Evolutionary conservation across 495 filamentous ascomycete genomes (phyloP).

Genomic region (Cercophora sp.): DNA sequence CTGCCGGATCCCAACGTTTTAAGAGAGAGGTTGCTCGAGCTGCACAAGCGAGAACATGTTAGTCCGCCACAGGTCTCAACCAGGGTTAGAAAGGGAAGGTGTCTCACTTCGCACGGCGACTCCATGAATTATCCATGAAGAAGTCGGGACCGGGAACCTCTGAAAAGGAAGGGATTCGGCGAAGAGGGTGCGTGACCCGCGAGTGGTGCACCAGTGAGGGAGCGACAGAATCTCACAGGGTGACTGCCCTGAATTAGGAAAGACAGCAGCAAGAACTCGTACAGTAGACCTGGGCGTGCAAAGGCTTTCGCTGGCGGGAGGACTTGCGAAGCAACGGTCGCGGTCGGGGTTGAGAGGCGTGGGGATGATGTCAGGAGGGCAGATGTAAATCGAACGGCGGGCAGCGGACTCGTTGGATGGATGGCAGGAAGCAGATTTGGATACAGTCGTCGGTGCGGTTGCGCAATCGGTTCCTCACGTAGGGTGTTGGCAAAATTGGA

Average conservation of each 20-base stretch:
- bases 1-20: slow-evolving; percentile 61
- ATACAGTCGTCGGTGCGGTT: slow-evolving; percentile 7
- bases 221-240: slow-evolving; percentile 1
- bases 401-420: not conserved
- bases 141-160: slow-evolving; percentile 28
- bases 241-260: not conserved
- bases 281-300: not conserved
- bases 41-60: slow-evolving; percentile 32
- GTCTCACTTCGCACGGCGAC: slow-evolving; percentile 84
- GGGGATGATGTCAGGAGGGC: slow-evolving; percentile 16
- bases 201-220: slow-evolving; percentile 11
- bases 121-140: slow-evolving; percentile 65
- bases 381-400: not conserved
- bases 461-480: slow-evolving; percentile 13
- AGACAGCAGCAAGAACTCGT: not conserved
- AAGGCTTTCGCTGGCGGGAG: not conserved
- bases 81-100: not conserved
- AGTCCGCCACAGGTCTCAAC: not conserved
- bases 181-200: slow-evolving; percentile 8
- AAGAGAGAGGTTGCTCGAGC: slow-evolving; percentile 84
- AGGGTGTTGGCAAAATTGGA: slow-evolving; percentile 11
- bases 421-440: slow-evolving; percentile 1
- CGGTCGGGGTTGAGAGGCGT: slow-evolving; percentile 1
- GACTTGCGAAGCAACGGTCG: not conserved
- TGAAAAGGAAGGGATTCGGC: slow-evolving; percentile 12